phyloP scores from a whole-genome alignment of 2,329 filamentous ascomycete species.

The Bipolaris cookei region DNA sequence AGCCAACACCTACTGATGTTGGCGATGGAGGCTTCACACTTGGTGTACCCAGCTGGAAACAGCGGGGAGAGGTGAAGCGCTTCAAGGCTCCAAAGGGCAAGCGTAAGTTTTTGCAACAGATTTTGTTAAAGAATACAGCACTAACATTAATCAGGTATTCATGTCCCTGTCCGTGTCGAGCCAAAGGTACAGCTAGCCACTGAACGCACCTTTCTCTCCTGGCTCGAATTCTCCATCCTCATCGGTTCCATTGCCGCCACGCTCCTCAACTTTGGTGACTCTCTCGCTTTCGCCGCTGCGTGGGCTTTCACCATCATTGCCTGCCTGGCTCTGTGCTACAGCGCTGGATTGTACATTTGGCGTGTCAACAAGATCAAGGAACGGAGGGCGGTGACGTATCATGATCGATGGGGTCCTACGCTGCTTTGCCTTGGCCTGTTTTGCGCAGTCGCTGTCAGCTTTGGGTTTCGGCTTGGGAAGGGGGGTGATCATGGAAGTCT shows the following conservation, averaged over 20 bases:
- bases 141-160: constrained; percentile 67
- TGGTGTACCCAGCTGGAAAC: constrained; percentile 53
- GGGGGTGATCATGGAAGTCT: constrained; percentile 57
- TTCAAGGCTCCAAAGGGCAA: constrained; percentile 80
- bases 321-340: constrained; percentile 79
- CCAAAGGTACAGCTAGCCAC: constrained; percentile 98
- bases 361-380: constrained; percentile 84
- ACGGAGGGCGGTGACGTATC: constrained; percentile 84
- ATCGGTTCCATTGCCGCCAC: constrained; percentile 65
- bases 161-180: constrained; percentile 93
- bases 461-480: constrained; percentile 73
- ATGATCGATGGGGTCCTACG: constrained; percentile 86
- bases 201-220: constrained; percentile 93
- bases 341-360: constrained; percentile 84
- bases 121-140: not conserved
- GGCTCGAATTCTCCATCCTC: constrained; percentile 97
- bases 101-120: constrained; percentile 43
- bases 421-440: constrained; percentile 76
- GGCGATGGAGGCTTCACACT: constrained; percentile 50
- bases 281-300: constrained; percentile 53
- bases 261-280: constrained; percentile 51
- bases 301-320: constrained; percentile 85
- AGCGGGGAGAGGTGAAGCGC: constrained; percentile 51
- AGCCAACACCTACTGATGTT: constrained; percentile 54
- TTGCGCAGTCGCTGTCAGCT: constrained; percentile 76